Evolutionary conservation across 371 early-diverging fungal genomes (phyloP).

Genomic region (Syncephalastrum contaminatum): DNA sequence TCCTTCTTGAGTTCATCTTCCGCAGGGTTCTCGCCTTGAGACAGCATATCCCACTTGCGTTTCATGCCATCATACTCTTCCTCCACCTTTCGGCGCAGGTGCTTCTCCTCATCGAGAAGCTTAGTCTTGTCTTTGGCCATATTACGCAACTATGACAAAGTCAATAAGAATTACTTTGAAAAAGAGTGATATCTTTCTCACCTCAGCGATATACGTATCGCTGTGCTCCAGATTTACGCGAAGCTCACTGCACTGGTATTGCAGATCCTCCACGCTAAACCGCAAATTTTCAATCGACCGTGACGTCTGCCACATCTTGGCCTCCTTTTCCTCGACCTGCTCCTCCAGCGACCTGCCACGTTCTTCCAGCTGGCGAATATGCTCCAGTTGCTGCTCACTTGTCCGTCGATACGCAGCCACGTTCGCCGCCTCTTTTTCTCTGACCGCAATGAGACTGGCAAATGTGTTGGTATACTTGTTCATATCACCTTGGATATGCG

Average conservation of each 20-base stretch:
- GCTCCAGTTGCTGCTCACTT: conserved; percentile 43
- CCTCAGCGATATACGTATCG: conserved; percentile 14
- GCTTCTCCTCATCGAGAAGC: conserved; percentile 56
- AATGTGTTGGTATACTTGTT: conserved; percentile 44
- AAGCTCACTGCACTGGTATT: conserved; percentile 33
- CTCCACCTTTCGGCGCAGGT: conserved; percentile 47
- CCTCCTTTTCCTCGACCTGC: conserved; percentile 42
- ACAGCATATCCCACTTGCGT: conserved; percentile 36
- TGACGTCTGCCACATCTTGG: conserved; percentile 44
- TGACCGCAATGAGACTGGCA: conserved; percentile 32
- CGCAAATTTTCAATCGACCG: conserved; percentile 52
- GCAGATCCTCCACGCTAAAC: conserved; percentile 36
- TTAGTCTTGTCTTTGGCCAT: conserved; percentile 59
- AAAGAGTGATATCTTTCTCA: neutral
- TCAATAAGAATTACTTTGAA: neutral
- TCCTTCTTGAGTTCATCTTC: conserved; percentile 35
- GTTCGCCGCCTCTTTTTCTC: conserved; percentile 32
- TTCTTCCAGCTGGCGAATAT: conserved; percentile 39
- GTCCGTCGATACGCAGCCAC: conserved; percentile 32
- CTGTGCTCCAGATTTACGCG: conserved; percentile 20
- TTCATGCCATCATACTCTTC: conserved; percentile 61
- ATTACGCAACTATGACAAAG: conserved; percentile 37
- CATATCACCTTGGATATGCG: conserved; percentile 69
- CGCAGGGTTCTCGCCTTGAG: conserved; percentile 37
- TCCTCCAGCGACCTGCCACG: conserved; percentile 26